A percentile compares a stretch with the other conserved stretches of the same genome.
Evolutionary conservation across 2,329 filamentous ascomycete genomes (phyloP).

Genomic region (Fusarium papillatum): DNA sequence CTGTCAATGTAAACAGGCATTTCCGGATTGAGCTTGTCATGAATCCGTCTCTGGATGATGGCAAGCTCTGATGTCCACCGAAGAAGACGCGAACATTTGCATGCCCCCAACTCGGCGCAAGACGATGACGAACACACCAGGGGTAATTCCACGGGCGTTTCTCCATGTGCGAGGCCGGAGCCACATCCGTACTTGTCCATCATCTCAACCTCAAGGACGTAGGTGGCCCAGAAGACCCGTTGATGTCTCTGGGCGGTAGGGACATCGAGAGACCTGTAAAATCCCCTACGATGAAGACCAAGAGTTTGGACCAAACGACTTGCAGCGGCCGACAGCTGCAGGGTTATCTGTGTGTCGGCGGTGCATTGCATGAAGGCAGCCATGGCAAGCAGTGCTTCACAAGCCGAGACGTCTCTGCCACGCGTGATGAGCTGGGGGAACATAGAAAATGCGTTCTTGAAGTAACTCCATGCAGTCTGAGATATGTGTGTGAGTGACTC

Average conservation of each 20-base stretch:
- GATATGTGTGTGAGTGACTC: background rate
- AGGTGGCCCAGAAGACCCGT: background rate
- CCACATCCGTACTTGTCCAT: background rate
- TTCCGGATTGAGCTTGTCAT: background rate
- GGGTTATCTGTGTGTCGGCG: background rate
- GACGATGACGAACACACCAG: background rate
- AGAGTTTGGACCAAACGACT: background rate
- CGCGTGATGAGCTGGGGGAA: background rate
- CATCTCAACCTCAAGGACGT: background rate
- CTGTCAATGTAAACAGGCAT: background rate
- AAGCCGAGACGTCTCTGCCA: background rate
- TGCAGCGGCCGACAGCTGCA: background rate
- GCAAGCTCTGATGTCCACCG: background rate
- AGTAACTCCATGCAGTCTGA: background rate
- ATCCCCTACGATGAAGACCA: background rate
- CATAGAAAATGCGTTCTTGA: background rate
- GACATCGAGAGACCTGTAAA: background rate
- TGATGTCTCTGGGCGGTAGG: background rate
- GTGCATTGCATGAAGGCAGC: background rate
- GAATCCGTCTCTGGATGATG: background rate
- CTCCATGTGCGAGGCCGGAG: background rate
- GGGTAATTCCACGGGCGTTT: background rate
- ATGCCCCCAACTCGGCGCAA: background rate
- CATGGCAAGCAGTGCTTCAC: background rate
- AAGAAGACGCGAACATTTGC: background rate